Base-by-base conservation (phyloP, 2,329 filamentous ascomycete species). In the Fusarium odoratissimum region DNA sequence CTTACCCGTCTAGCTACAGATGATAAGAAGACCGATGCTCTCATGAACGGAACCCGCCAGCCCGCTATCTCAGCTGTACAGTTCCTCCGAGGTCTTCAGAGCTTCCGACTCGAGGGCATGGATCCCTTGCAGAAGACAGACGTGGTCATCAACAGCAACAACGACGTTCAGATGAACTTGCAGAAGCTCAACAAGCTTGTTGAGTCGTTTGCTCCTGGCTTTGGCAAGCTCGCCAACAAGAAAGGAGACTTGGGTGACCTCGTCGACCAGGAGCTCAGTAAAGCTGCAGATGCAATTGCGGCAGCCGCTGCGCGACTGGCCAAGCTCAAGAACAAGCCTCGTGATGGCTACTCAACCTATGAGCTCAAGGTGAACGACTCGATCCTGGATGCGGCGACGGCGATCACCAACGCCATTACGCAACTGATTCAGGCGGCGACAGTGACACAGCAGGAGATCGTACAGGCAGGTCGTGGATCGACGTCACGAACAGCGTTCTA, bases 61-160 rank as follows among this genome's bases (percentile, higher is more conserved):
- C 94, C 95, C 33, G 96, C 96, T 3, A 89, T 92, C 74, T 92
- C 94, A 2, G 95, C 95, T 1, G 94, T 98, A 73, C 93, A 94
- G 79, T 98, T 98, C 87, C 97, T 99, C 91, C 93, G 95, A 54
- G 92, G 92, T 61, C 89, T 99, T 28, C 94, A 97, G 83, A 98
- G 95, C 74, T 98, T 97, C 87, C 91, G 96, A 16, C 87, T 99
- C 19, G 95, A 97, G 78, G 95, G 93, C 63, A 90, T 98, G 81
- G 95, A 97, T 74, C 90, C 94, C 19, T 87, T 97, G 72, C 93
- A 97, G 81, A 97, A 97, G 90, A 97, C 95, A 6, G 95, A 98
- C 71, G 94, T 98, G 38, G 95, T 99, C 61, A 97, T 99, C 84
- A 97, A 96, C 84, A 95, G 93, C 86, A 98, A 97, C 83, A 94